These are phyloP conservation scores for Elsinoe arachidis DNA, from an alignment of 2,329 filamentous ascomycete genomes.

Conservation along the genomic window DNA sequence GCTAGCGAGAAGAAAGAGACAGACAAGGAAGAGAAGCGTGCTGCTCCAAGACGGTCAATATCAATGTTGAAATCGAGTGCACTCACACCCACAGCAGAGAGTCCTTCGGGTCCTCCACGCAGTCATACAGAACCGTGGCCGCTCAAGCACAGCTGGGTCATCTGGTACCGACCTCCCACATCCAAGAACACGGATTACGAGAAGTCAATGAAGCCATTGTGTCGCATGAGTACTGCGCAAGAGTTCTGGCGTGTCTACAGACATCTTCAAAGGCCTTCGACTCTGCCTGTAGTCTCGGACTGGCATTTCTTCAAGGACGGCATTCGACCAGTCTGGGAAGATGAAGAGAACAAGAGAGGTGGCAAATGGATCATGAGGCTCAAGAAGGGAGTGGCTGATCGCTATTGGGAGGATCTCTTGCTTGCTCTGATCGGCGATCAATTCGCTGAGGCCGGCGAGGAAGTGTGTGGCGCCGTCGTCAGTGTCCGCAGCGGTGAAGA, in stretches of 20 bases:
- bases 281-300: constrained; percentile 83
- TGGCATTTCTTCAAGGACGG: constrained; percentile 98
- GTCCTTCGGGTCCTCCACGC: constrained; percentile 20
- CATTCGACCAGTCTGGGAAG: constrained; percentile 95
- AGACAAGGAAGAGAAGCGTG: constrained; percentile 33
- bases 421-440: constrained; percentile 88
- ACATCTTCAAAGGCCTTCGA: constrained; percentile 82
- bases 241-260: constrained; percentile 86
- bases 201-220: constrained; percentile 85
- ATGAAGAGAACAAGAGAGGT: constrained; percentile 90
- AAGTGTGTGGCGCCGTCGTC: constrained; percentile 89
- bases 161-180: constrained; percentile 95
- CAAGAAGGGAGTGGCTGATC: constrained; percentile 94
- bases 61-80: constrained; percentile 14
- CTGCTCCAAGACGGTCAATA: constrained; percentile 12
- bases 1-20: constrained; percentile 55
- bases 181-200: constrained; percentile 98
- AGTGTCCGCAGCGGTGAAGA: constrained; percentile 94
- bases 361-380: constrained; percentile 96
- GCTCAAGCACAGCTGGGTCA: constrained; percentile 82
- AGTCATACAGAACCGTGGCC: constrained; percentile 37
- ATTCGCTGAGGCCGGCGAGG: constrained; percentile 83
- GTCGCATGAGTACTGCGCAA: constrained; percentile 71
- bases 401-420: constrained; percentile 93
- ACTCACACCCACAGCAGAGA: constrained; percentile 17